phyloP scores from a whole-genome alignment of 139 green algal genomes.

The Limnomonas spitsbergensis region DNA sequence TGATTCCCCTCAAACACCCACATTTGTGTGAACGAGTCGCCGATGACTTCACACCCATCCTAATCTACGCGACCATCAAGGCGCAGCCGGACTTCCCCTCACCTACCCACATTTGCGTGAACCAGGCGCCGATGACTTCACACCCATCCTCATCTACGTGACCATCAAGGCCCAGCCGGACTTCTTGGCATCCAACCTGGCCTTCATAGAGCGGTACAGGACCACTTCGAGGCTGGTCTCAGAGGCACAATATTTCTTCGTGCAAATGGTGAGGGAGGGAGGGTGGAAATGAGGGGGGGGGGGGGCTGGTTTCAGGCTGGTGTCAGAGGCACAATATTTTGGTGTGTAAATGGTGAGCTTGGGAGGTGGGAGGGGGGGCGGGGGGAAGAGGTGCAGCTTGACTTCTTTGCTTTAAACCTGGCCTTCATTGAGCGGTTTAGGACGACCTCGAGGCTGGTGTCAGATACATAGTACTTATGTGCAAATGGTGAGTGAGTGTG shows the following conservation, averaged over 20 bases:
- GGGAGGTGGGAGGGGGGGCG: no score
- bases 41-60: slow-evolving; percentile 91
- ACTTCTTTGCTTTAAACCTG: no score
- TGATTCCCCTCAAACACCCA: no score
- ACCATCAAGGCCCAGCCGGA: slow-evolving; percentile 73
- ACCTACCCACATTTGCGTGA: neutral
- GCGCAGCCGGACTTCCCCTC: slow-evolving; percentile 43
- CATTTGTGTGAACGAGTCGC: no score
- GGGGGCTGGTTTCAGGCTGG: no score
- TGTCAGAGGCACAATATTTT: no score
- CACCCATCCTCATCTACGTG: slow-evolving; percentile 89
- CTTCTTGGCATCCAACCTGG: slow-evolving; percentile 57
- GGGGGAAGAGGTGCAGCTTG: neutral
- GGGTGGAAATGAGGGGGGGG: no score
- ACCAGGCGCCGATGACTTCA: slow-evolving; percentile 84
- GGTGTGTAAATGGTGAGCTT: no score
- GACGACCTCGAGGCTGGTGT: slow-evolving; percentile 67
- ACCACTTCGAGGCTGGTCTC: slow-evolving; percentile 28
- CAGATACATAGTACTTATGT: slow-evolving; percentile 92
- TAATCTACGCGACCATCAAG: slow-evolving; percentile 84
- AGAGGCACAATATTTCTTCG: slow-evolving; percentile 72
- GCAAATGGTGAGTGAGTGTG: no score
- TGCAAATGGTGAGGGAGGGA: slow-evolving; percentile 59
- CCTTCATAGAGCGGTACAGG: slow-evolving; percentile 45
- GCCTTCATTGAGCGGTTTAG: neutral